Evolutionary conservation across 129 eudicot species (phyloP).

Genomic region (Glebionis coronaria): DNA sequence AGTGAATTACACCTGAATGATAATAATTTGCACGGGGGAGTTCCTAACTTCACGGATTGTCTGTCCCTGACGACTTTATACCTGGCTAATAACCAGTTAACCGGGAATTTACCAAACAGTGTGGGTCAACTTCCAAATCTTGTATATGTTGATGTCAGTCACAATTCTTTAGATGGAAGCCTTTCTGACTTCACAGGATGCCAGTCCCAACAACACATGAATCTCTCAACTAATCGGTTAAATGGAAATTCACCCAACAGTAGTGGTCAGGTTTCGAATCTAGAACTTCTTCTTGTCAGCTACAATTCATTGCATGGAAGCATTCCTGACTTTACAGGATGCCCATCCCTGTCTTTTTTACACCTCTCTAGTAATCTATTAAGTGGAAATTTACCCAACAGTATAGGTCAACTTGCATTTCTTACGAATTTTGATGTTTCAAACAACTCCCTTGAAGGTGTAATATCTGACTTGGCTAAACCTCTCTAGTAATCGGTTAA

Average conservation of each 20-base stretch:
- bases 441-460: too few relatives aligned
- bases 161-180: slow-evolving; percentile 7
- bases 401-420: too few relatives aligned
- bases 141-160: neutral
- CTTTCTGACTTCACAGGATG: neutral
- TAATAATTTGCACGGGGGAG: neutral
- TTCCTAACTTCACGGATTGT: neutral
- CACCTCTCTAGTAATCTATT: too few relatives aligned
- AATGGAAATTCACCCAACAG: neutral
- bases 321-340: neutral
- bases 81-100: slow-evolving; percentile 10
- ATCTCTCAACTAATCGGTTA: slow-evolving; percentile 4
- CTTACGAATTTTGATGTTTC: too few relatives aligned
- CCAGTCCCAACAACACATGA: neutral
- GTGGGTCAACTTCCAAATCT: slow-evolving; percentile 13
- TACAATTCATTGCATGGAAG: slow-evolving; percentile 4
- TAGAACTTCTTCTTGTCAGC: slow-evolving; percentile 6
- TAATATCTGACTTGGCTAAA: too few relatives aligned
- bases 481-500: too few relatives aligned
- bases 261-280: slow-evolving; percentile 3
- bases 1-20: neutral
- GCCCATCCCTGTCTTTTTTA: too few relatives aligned
- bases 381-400: too few relatives aligned
- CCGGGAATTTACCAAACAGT: too few relatives aligned
- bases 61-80: neutral